Base-by-base conservation (phyloP, 2,329 filamentous ascomycete genomes). In the Bipolaris sorokiniana region DNA sequence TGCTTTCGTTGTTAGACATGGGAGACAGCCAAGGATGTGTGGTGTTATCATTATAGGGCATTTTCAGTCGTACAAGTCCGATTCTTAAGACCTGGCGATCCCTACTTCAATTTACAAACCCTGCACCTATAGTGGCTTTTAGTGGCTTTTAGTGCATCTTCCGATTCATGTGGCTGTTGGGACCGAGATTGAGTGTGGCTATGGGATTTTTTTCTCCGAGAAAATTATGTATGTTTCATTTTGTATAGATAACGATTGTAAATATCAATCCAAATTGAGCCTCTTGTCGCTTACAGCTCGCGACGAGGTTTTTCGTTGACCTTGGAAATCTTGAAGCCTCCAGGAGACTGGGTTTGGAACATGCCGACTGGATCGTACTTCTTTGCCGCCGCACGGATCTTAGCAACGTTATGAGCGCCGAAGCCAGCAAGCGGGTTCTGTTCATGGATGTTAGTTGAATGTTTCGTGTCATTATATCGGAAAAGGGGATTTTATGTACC, bases 281-380 rank as follows among this genome's bases (percentile, higher is more conserved):
- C 3, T 20, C 2, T 20, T 3, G 18, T 15, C 4, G 11, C n/a
- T 22, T 50, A 54, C 22, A 54, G 34, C 16, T 54, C 52, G 3
- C 34, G 46, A 20, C 44, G 40, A 16, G 40, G 16, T n/a, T 18
- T 15, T 16, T 11, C 36, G 3, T 41, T 26, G 3, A 67, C 61
- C 23, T 56, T 64, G 1, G 66, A 64, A 11, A 74, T 64, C 65
- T 81, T 81, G 58, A 80, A 81, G 31, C 76, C 75, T n/a, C 79
- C 78, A 1, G 77, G 77, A 31, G 74, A 66, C 16, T 75, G 60
- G 5, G 48, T 76, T 64, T 80, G 77, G 54, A 78, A 81, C 4
- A 81, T 64, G 2, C 67, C 63, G 1, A 62, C 52, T 0, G 78
- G 77, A 54, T 82, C 80, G 53, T 78, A 80, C 53, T 72, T 73